Conservation (phyloP, 2,329 filamentous ascomycete genomes). For the Cladosporium sp. region DNA sequence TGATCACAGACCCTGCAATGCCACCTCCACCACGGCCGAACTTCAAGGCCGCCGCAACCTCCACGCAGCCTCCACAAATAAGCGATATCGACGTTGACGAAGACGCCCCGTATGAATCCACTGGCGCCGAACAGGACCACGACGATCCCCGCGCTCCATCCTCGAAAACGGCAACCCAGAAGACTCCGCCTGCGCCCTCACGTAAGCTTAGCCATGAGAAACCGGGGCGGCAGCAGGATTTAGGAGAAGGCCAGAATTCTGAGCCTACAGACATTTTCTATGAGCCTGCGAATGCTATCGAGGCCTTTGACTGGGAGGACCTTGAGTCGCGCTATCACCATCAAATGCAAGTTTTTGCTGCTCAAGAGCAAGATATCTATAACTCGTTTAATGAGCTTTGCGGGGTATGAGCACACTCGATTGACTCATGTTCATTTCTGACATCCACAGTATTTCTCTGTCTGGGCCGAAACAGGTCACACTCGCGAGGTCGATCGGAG, state of each 20-base stretch:
- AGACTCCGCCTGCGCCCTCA: neutral
- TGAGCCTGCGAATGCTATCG: conserved; percentile 35
- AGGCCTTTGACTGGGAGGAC: conserved; percentile 68
- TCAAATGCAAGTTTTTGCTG: conserved; percentile 57
- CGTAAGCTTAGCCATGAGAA: conserved; percentile 2
- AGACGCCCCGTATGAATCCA: neutral
- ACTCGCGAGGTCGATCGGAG: conserved; percentile 70
- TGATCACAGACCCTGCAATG: neutral
- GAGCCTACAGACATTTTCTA: neutral
- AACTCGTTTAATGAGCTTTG: conserved; percentile 43
- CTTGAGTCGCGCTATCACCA: conserved; percentile 64
- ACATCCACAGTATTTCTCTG: conserved; percentile 60
- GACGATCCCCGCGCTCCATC: neutral
- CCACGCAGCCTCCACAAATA: neutral
- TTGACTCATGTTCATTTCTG: conserved; percentile 3
- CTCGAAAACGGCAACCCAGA: neutral
- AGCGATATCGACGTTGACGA: neutral
- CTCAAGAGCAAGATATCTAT: conserved; percentile 51
- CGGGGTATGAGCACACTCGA: conserved; percentile 44
- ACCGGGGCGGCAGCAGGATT: neutral
- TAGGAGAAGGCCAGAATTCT: neutral
- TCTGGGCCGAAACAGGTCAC: conserved; percentile 70
- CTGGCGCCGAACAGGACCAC: too few species aligned
- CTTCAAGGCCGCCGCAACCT: conserved; percentile 4
- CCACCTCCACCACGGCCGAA: conserved; percentile 1